Base-by-base conservation (phyloP, 139 green algal genomes). In the Closterium sp. region DNA sequence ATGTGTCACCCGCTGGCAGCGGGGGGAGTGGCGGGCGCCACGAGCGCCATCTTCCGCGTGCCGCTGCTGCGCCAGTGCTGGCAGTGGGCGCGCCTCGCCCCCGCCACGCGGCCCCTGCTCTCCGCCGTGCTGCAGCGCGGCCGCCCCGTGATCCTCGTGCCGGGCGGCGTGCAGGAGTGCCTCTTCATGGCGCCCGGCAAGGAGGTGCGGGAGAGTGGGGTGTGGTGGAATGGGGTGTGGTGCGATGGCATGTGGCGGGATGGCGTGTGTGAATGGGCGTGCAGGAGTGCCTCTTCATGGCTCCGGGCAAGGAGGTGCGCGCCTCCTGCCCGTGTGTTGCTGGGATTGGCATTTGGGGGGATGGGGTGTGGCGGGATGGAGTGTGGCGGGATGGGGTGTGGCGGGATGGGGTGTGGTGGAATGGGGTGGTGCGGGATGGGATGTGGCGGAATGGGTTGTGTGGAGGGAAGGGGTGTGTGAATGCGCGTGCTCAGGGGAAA, bases 91-190 rank as follows among this genome's bases (percentile, higher is more conserved):
- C 95, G 95, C 87, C 87, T 89, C 31, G 87, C 30, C 10, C 87
- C 87, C 10, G 87, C 87, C 28, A 62, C 87, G 7, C 13, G 32
- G 29, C 13, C 87, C 24, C 38, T 29, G 28, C 96, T 97, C 13
- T 28, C 2, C 21, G 22, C 19, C 9, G 85, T 97, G 89, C 94
- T 97, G 31, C 21, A 32, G 7, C 22, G 92, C 27, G 86, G 95
- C 13, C 42, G 86, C 4, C 91, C 91, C n/a, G 95, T 95, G n/a
- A 89, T 96, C 85, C 91, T 97, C 24, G 86, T 96, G n/a, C 96
- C 96, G 24, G 96, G 96, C 22, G 96, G 96, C 9, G 96, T 97
- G 89, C 94, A 95, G 91, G 97, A 98, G 95, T 97, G 96, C 91
- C 87, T 97, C 27, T 93, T 95, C 89, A 97, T 98, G 97, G 84